Conservation (phyloP, 2,329 filamentous ascomycete species). For the Ramularia collo-cygni region DNA sequence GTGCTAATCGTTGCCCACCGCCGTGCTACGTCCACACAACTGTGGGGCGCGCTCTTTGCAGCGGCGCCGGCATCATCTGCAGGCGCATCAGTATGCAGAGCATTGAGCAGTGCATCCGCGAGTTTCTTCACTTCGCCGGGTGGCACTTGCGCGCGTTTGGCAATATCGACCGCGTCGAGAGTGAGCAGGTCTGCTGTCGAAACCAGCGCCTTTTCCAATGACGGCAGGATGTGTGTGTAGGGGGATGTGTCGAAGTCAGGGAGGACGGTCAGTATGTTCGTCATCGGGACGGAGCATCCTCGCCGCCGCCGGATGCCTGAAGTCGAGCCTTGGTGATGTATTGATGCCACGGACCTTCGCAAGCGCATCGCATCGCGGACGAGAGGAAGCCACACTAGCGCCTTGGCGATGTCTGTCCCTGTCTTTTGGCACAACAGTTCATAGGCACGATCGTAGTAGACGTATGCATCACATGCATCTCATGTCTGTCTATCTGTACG, state of each 20-base stretch:
- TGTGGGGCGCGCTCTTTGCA: constrained; percentile 9
- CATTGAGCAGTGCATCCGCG: constrained; percentile 61
- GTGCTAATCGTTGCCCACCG: constrained; percentile 65
- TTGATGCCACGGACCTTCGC: too few species aligned
- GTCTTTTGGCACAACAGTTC: too few species aligned
- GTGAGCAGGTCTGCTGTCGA: constrained; percentile 79
- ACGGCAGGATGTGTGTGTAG: constrained; percentile 68
- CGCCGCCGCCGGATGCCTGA: constrained; percentile 5
- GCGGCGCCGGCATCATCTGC: neutral
- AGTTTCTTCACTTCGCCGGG: constrained; percentile 73
- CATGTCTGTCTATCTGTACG: too few species aligned
- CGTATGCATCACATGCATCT: too few species aligned
- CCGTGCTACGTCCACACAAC: constrained; percentile 35
- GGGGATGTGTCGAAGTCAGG: constrained; percentile 63
- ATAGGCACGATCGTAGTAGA: too few species aligned
- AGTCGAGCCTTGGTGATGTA: too few species aligned
- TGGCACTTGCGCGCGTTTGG: constrained; percentile 76
- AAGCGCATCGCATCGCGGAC: too few species aligned
- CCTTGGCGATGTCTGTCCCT: too few species aligned
- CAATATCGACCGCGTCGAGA: constrained; percentile 73
- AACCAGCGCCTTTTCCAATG: constrained; percentile 70
- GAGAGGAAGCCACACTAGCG: too few species aligned
- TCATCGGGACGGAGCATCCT: constrained; percentile 51
- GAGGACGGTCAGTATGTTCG: constrained; percentile 75
- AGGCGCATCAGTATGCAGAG: constrained; percentile 44